A percentile compares a stretch with the other conserved stretches of the same genome.
Conservation (phyloP, 495 filamentous ascomycete species). For the Geoglossum glabrum region DNA sequence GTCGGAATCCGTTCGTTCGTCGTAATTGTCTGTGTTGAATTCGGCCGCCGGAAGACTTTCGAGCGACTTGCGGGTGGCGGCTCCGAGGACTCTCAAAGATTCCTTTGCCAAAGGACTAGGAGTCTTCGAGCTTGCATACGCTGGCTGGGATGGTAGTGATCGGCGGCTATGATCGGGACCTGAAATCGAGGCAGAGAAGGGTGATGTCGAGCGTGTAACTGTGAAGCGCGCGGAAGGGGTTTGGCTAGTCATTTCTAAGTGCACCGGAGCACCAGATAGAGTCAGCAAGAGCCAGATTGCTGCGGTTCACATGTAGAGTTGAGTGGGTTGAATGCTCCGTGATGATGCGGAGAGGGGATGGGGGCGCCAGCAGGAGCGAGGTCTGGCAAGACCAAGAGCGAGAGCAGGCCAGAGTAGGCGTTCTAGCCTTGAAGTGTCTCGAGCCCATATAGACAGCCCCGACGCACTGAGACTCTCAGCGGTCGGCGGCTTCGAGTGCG, state of each 20-base stretch:
- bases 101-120: neutral
- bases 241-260: neutral
- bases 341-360: neutral
- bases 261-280: neutral
- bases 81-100: neutral
- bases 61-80: neutral
- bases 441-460: neutral
- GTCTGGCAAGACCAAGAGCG: neutral
- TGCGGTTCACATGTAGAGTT: neutral
- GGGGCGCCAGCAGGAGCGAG: neutral
- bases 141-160: neutral
- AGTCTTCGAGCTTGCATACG: neutral
- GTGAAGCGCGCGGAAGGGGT: neutral
- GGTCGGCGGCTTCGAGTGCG: neutral
- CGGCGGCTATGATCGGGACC: neutral
- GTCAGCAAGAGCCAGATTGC: neutral
- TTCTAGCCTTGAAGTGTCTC: neutral
- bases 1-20: neutral
- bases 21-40: neutral
- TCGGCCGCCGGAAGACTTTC: neutral
- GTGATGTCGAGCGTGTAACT: neutral
- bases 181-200: neutral
- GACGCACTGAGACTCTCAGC: neutral
- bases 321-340: neutral
- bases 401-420: neutral